Base-by-base conservation (phyloP, 352 stramenopile species). In the Globisporangium middletonii region DNA sequence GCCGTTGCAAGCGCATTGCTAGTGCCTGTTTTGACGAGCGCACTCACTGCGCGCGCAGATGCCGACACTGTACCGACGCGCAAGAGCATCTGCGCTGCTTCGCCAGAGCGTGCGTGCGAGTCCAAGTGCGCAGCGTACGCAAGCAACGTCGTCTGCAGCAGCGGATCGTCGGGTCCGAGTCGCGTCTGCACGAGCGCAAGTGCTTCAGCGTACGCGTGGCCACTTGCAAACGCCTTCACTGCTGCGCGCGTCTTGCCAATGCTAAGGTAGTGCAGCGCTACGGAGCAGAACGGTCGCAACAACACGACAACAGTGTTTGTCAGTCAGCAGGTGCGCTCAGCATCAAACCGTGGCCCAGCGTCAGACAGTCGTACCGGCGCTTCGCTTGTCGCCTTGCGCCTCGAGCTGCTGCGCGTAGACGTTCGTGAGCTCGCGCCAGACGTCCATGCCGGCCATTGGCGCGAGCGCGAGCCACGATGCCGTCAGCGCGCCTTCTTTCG, bases 351-450 rank as follows among this genome's bases (percentile, higher is more conserved):
- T 23, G 23, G 23, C 0, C 33, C 11, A 11, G n/a, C 23, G 26
- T 23, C 30, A 41, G 16, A 30, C 33, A 27, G 3, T 42, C 60
- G 13, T 57, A 81, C 74, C 74, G 50, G 79, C 80, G 28, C 56
- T 48, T 35, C 76, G 82, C 28, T 71, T 74, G 35, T 89, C 73
- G 0, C 80, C 71, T 9, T 65, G 46, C 0, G 57, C 52, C 15
- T 79, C 69, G 1, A 90, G 62, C 42, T 91, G 83, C 1, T 62
- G 62, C 1, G 83, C 80, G 19, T 88, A 93, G 26, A 89, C 51
- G 28, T 72, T 71, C 2, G 77, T 76, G 48, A 88, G 63, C 44
- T 93, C 77, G 30, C 75, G 68, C 83, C 83, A 93, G 18, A 90
- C 69, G 28, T 88, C 75, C 49, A 84, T 50, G 2, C 83, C 83